A percentile compares a stretch with the other conserved stretches of the same genome.
Evolutionary conservation across 345 rosid species (phyloP).

Genomic region (Crucihimalaya himalaica): DNA sequence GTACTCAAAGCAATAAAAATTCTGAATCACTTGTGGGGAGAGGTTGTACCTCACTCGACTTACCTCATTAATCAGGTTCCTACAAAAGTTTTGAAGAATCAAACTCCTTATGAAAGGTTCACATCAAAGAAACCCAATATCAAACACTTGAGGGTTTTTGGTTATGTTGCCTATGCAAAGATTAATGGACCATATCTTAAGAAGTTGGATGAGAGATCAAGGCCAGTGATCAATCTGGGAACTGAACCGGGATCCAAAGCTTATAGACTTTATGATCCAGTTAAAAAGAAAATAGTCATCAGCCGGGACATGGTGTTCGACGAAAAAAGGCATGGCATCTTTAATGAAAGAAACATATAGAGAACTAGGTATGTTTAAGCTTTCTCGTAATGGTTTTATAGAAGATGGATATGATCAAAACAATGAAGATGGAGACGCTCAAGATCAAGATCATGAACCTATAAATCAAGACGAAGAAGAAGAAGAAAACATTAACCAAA

Average conservation of each 20-base stretch:
- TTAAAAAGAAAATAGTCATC: not conserved
- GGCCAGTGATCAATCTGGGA: not conserved
- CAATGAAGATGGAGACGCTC: no score
- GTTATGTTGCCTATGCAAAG: not conserved
- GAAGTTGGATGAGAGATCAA: not conserved
- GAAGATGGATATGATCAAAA: not conserved
- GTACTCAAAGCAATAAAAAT: not conserved
- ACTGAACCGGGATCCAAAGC: not conserved
- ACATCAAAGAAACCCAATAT: not conserved
- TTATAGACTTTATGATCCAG: not conserved
- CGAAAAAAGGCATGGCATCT: not conserved
- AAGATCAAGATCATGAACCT: no score
- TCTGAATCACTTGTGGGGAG: not conserved
- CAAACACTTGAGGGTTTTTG: not conserved
- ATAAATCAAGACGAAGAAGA: not conserved
- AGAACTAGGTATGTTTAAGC: not conserved
- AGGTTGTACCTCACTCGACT: not conserved
- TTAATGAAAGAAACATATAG: no score
- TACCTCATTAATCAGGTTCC: not conserved
- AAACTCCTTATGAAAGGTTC: not conserved
- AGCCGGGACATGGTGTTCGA: not conserved
- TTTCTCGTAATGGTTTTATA: not conserved
- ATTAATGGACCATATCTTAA: not conserved
- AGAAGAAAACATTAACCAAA: not conserved
- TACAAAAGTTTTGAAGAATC: not conserved